Base-by-base conservation (phyloP, 78 protist genomes). In the Speleostelium caveatum region DNA sequence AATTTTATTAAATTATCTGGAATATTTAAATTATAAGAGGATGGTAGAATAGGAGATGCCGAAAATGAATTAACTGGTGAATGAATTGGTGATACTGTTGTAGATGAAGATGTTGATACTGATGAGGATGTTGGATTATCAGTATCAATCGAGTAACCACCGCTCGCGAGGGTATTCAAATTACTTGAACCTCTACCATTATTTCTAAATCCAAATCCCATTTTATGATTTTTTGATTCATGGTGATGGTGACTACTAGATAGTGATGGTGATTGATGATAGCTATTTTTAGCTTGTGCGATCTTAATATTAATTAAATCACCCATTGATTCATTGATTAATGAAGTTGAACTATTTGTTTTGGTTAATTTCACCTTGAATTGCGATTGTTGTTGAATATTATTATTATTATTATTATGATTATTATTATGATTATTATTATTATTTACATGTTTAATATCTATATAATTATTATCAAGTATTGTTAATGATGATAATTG, bases 171-270 rank as follows among this genome's bases (percentile, higher is more conserved):
- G 45, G 38, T 77, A 77, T 77, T 26, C 30, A 36, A 42, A 17
- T 67, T 80, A 49, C 26, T 38, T 38, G 60, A 38, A 26, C 36
- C 26, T 35, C 68, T 80, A 16, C 72, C 89, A 58, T 72, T 72
- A 30, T 80, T 69, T 58, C 65, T 80, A 58, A 80, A 80, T 38
- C 89, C 89, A 58, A 80, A 80, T 36, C 89, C 89, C 89, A 80
- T 68, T 42, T 80, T 80, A 59, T 56, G 60, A 68, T 56, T 68
- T 26, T 41, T 35, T 17, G 19, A 10, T 12, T 26, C 12, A 12
- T n/a, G 32, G 28, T 56, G 85, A 41, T 75, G 85, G 17, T 56
- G 69, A 24, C 60, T 66, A 16, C 38, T 41, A 58, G 30, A 41
- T 75, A 69, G 3, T 56, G 67, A 39, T 75, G 85, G 30, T 73